These are phyloP conservation scores for Phaffomyces antillensis DNA, from an alignment of 805 yeast genomes.

Conservation along the genomic window DNA sequence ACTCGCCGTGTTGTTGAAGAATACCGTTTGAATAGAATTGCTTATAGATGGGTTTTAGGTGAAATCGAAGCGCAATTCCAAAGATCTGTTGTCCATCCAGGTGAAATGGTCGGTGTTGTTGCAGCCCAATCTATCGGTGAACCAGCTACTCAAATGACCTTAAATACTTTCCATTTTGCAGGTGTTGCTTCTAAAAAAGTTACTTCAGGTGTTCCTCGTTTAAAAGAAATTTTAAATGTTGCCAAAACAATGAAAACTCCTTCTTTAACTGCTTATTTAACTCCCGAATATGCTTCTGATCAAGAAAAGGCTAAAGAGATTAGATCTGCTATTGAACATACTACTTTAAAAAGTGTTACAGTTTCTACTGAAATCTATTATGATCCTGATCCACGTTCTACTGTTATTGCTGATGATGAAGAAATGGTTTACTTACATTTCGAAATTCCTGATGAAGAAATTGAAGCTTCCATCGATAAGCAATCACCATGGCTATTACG, in stretches of 20 bases:
- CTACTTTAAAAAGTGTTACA: slow-evolving; percentile 89
- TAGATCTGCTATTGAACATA: slow-evolving; percentile 95
- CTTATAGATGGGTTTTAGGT: slow-evolving; percentile 95
- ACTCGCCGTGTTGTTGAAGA: slow-evolving; percentile 89
- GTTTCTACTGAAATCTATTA: slow-evolving; percentile 96
- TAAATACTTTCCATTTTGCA: slow-evolving; percentile 96
- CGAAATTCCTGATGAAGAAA: slow-evolving; percentile 96
- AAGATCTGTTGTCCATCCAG: slow-evolving; percentile 87
- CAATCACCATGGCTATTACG: slow-evolving; percentile 98
- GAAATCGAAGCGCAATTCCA: slow-evolving; percentile 92
- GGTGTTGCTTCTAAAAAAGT: slow-evolving; percentile 97
- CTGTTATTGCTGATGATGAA: slow-evolving; percentile 94
- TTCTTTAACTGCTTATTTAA: slow-evolving; percentile 90
- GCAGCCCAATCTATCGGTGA: slow-evolving; percentile 98
- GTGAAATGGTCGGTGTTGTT: slow-evolving; percentile 97
- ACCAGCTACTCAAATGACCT: slow-evolving; percentile 97
- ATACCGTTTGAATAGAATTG: slow-evolving; percentile 70
- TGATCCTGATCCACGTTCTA: slow-evolving; percentile 96
- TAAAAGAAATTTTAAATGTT: slow-evolving; percentile 95
- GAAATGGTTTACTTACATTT: slow-evolving; percentile 97
- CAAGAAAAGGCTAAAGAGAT: slow-evolving; percentile 92
- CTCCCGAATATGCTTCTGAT: slow-evolving; percentile 73
- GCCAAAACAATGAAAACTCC: slow-evolving; percentile 99
- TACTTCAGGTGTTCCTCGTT: slow-evolving; percentile 81
- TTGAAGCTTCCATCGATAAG: slow-evolving; percentile 85